Evolutionary conservation across 2,329 filamentous ascomycete genomes (phyloP).

Genomic region (Meredithiella fracta): DNA sequence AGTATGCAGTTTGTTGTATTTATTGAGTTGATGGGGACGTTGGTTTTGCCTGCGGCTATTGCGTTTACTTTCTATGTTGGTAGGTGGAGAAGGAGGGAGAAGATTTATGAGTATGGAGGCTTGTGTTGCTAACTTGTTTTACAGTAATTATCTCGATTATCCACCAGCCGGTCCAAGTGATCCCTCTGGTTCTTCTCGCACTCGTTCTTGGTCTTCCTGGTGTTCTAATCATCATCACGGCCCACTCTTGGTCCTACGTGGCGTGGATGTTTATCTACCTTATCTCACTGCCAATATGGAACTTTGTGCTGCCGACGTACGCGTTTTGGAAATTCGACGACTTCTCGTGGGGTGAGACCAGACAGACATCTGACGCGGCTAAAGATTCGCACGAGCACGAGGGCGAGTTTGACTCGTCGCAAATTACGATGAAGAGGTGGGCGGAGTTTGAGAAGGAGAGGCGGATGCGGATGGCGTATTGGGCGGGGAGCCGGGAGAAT

Average conservation of each 20-base stretch:
- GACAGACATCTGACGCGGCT: constrained; percentile 83
- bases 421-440: constrained; percentile 99
- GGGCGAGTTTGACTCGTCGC: constrained; percentile 93
- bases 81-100: constrained; percentile 30
- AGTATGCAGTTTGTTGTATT: constrained; percentile 99
- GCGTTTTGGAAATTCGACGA: constrained; percentile 99
- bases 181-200: constrained; percentile 74
- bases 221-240: constrained; percentile 79
- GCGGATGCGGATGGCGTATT: constrained; percentile 33
- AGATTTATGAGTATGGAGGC: neutral
- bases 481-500: constrained; percentile 34
- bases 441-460: constrained; percentile 74
- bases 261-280: constrained; percentile 97
- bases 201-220: constrained; percentile 89
- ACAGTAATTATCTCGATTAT: constrained; percentile 75
- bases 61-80: constrained; percentile 92
- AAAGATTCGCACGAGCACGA: constrained; percentile 80
- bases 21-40: constrained; percentile 83
- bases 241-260: constrained; percentile 82
- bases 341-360: constrained; percentile 97
- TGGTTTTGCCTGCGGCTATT: constrained; percentile 90
- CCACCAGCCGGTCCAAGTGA: constrained; percentile 59
- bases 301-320: constrained; percentile 85
- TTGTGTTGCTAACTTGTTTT: constrained; percentile 10
- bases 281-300: constrained; percentile 86